Evolutionary conservation across 2,329 filamentous ascomycete genomes (phyloP), one percentile per base, ranked within the genome.

Genomic region (Clarireedia paspali): DNA sequence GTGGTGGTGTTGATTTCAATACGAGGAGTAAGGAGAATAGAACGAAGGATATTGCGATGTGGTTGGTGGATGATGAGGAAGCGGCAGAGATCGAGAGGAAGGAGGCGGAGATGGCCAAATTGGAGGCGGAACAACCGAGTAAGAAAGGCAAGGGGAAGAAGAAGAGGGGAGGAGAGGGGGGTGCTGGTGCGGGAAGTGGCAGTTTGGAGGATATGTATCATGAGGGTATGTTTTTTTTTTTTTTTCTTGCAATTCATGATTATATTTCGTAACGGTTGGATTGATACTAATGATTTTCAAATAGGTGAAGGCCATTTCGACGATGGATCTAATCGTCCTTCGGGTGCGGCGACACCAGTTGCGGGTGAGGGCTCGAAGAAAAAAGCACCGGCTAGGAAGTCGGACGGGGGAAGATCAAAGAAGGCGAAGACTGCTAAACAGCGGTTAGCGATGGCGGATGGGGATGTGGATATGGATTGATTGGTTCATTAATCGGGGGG

Each of bases 161-260:
- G 57, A 83, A 83, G 71, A 75, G 76, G 59, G 75, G 74, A 44
- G 76, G 76, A 56, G 71, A 65, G 36, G 39, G 49, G 14, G 17
- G 17, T 1, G 49, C 38, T 26, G 53, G 50, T 4, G 53, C 34
- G 23, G 81, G 81, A 57, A 71, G 67, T 39, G 81, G 82, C 66
- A 92, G 87, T 67, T 75, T 97, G 72, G 94, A 97, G 71, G 92
- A 96, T 69, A 91, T 99, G 89, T 99, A 99, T 74, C 94, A 99
- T 71, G 94, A 99, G 80, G 94, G 94, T 96, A 72, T 84, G 89
- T 75, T 39, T 38, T 0, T 53, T 53, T 39, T 12, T 53, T 39
- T 12, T 20, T 36, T 9, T 7, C n/a, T 39, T 20, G 7, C 20
- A 20, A 20, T 20, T 20, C 20, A 47, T 47, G 50, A 23, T 17